Conservation (phyloP, 805 yeast species). For the Phaffomyces antillensis region DNA sequence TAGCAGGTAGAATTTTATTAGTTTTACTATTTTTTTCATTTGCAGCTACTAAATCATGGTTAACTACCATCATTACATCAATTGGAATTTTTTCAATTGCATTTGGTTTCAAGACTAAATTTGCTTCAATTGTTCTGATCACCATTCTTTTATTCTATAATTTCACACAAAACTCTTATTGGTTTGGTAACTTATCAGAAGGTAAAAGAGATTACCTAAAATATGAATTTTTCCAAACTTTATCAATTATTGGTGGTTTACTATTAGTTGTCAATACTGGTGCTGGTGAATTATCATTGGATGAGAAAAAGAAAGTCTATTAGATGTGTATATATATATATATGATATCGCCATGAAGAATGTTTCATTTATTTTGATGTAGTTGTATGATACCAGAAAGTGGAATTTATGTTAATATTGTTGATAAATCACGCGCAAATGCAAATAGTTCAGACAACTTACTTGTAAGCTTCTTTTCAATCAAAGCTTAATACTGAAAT, state of each 20-base stretch:
- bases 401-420: no score
- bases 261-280: conserved; percentile 89
- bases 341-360: no score
- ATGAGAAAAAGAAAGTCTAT: conserved; percentile 91
- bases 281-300: conserved; percentile 89
- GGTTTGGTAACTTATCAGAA: conserved; percentile 59
- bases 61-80: conserved; percentile 56
- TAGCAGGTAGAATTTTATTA: conserved; percentile 84
- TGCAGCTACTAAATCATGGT: conserved; percentile 68
- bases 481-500: no score
- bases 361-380: no score
- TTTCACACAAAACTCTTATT: conserved; percentile 75
- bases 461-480: no score
- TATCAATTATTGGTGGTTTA: conserved; percentile 92
- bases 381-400: no score
- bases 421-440: no score
- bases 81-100: conserved; percentile 74
- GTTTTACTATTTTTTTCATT: conserved; percentile 82
- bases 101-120: conserved; percentile 88
- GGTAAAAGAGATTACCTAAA: conserved; percentile 82
- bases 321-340: conserved; percentile 21
- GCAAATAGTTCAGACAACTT: no score
- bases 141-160: conserved; percentile 70
- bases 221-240: conserved; percentile 91
- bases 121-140: conserved; percentile 68